Evolutionary conservation across 352 stramenopile species (phyloP), one percentile per base, ranked within the genome.

Genomic region (Globisporangium carolinianum): DNA sequence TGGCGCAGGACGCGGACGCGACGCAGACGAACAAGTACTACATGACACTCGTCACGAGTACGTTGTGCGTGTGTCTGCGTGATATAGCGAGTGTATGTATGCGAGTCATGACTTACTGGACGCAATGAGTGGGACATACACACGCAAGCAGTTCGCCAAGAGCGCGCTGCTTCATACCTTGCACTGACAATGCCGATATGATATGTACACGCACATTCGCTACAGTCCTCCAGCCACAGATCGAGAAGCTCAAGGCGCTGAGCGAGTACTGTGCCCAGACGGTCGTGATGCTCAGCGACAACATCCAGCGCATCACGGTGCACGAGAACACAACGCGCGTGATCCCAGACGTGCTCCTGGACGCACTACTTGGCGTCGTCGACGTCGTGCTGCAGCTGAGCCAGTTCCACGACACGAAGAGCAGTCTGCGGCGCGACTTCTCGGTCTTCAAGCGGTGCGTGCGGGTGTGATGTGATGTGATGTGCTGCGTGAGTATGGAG

Each of bases 381-480:
- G 83, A 92, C 57, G 65, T 86, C 1, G 56, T 88, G 46, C 7
- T 89, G 42, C 70, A 88, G 55, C 65, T 90, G 42, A 88, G 83
- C 17, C 69, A 86, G 35, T 67, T 91, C 12, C 72, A 86, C 35
- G 80, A 91, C 48, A 72, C 62, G 7, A 91, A 89, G 43, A 79
- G 68, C 51, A 82, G 79, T 66, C 57, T 89, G 3, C 74, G 73
- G 10, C 89, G 89, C 58, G 82, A 91, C 57, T 91, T 89, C 39
- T 79, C 77, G 0, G 69, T 89, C 4, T 89, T 82, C 57, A 91
- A 91, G 61, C 66, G 82, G 74, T 89, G 50, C 0, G 60, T 66
- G 11, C 4, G 7, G 47, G 4, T 37, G 42, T n/a, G n/a, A 17
- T 9, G 3, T n/a, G n/a, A 17, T 9, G 3, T 24, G 24, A 32